Evolutionary conservation across 208 protist species (phyloP), one percentile per base, ranked within the genome.

Genomic region (Wallacemonas collosoma): DNA sequence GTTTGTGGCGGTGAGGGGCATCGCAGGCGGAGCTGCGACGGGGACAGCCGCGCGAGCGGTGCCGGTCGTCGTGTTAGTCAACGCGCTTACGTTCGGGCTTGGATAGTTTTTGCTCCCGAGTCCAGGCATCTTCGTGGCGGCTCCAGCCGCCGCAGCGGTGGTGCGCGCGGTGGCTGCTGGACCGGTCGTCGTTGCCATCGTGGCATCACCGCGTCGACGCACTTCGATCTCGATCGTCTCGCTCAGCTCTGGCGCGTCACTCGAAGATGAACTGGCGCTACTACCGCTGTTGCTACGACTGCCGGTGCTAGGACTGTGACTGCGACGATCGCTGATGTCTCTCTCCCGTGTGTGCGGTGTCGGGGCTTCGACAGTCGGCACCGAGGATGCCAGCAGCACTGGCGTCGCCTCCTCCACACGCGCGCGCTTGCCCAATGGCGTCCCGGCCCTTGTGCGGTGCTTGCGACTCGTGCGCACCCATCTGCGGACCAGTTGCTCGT

Each of bases 401-500:
- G 60, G 60, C 40, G 60, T 65, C 60, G 8, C 60, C 5, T 14
- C 8, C 41, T 65, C 60, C 4, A 44, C 12, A 15, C 60, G 60
- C 36, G 60, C 14, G 3, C 43, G 60, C 43, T 65, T 65, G 14
- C 26, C 7, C 7, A 6, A 15, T 12, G 8, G 45, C 8, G 6
- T 12, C 8, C 12, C 45, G 12, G 45, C 45, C 45, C 45, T 50
- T 50, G 8, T 6, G 6, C 45, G 45, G 45, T 50, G 45, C 45
- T 6, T 50, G 45, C 45, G 45, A 50, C 45, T 50, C 68, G 54
- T 6, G 3, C 40, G 17, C 4, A 48, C 45, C 83, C 86, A 91
- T 44, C 70, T 68, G 38, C 73, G 68, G 3, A 91, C 48, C 11
- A 95, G 73, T 41, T 84, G 71, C 35, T 47, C 71, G 39, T 88